Base-by-base conservation (phyloP, 2,329 filamentous ascomycete species). In the Plenodomus lindquistii region DNA sequence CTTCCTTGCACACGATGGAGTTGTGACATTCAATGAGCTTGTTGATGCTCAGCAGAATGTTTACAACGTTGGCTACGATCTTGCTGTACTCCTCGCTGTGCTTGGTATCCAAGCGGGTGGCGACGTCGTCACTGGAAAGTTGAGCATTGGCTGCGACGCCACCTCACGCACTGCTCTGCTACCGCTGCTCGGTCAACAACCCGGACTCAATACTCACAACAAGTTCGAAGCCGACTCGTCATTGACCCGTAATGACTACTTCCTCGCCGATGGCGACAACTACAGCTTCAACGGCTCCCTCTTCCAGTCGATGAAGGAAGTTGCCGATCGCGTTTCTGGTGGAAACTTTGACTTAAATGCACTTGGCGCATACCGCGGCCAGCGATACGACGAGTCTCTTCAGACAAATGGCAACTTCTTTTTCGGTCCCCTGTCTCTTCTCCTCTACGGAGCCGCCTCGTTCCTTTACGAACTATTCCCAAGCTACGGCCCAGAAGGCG, bases 61-160 rank as follows among this genome's bases (percentile, higher is more conserved):
- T 20, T 78, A 76, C 64, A 77, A 77, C 31, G 70, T 77, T 18
- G 73, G 66, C 40, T 76, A 73, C 42, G 74, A 76, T 48, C 63
- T 77, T 19, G 70, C 75, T 8, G 62, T 65, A 21, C 55, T 75
- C 11, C 67, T 77, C 10, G 74, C 75, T 2, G 58, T 68, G 7
- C 66, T 75, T 7, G 73, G 73, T 43, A 64, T 78, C 5, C 63
- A 63, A 11, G 54, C 72, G 4, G 74, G 75, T 41, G 75, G 75
- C 17, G 75, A 77, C 45, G 41, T 72, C 3, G 59, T 73, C 20
- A 77, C 74, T 15, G 57, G 67, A 42, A 76, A 75, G 59, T 65
- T 77, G 5, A 75, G 71, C 36, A 75, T 77, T 39, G 73, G 74
- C n/a, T 77, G 75, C 37, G 74, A 78, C 52, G 74, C 75, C 18